phyloP scores from a whole-genome alignment of 352 stramenopile species.

The Blastocystis sp. region DNA sequence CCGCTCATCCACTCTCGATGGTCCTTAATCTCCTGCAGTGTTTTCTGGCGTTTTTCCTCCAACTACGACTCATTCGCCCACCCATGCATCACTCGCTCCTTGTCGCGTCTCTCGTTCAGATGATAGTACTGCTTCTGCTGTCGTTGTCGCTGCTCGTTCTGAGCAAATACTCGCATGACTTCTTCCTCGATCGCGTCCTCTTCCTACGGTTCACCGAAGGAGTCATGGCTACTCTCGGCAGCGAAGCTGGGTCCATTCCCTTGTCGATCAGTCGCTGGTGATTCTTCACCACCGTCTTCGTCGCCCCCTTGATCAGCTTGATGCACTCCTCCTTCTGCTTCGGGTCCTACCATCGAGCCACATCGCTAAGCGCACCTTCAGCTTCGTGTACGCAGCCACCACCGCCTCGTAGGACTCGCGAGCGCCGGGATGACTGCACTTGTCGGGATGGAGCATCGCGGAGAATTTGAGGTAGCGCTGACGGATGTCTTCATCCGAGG shows the following conservation, averaged over 20 bases:
- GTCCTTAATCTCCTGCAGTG: constrained; percentile 25
- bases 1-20: constrained; percentile 54
- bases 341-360: constrained; percentile 72
- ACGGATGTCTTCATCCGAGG: constrained; percentile 80
- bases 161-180: constrained; percentile 56
- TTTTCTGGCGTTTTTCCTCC: constrained; percentile 49
- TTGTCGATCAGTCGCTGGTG: constrained; percentile 75
- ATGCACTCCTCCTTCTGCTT: constrained; percentile 77
- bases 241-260: constrained; percentile 72
- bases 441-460: constrained; percentile 79
- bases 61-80: neutral
- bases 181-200: constrained; percentile 60
- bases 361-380: neutral
- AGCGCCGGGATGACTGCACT: constrained; percentile 72
- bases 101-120: constrained; percentile 43
- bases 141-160: constrained; percentile 42
- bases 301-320: constrained; percentile 74
- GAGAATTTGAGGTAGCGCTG: constrained; percentile 82
- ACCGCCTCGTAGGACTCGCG: constrained; percentile 79
- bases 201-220: neutral
- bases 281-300: constrained; percentile 73
- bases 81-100: neutral
- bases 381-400: neutral
- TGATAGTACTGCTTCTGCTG: constrained; percentile 46
- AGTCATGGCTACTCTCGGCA: constrained; percentile 66